Evolutionary conservation across 2,329 filamentous ascomycete genomes (phyloP), one percentile per base, ranked within the genome.

Genomic region (Alternaria sp.): DNA sequence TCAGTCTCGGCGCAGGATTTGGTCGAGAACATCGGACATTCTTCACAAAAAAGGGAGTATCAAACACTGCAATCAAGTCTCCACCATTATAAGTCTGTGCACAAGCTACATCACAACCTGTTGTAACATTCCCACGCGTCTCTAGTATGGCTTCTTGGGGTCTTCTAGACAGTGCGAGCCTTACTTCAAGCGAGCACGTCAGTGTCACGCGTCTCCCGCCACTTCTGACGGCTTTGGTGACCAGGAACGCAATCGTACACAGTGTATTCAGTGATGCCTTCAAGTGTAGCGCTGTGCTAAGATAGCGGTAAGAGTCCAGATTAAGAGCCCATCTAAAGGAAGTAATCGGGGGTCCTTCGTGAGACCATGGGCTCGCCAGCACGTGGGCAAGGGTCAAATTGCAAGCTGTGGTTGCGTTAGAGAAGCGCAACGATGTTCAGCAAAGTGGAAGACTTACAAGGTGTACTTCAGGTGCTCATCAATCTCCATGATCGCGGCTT

Each of bases 401-500:
- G 95, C 82, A 99, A 84, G 90, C 95, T 99, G 74, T 60, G 28
- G n/a, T 34, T 25, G 27, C 50, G 68, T 78, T 60, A 79, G 73
- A 63, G 48, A 32, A 8, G 7, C 20, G 32, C 43, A 6, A n/a
- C 28, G 14, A 25, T 12, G 30, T 20, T 11, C 44, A 8, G n/a
- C 18, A 20, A 28, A n/a, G 30, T 32, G n/a, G 46, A 18, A 32
- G 32, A 89, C 93, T 81, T 87, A 97, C 94, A 99, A 98, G 76
- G 95, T 98, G 83, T 98, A 99, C 85, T 99, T 98, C 78, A 99
- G 84, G 81, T 98, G 94, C 83, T 99, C 95, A 70, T 98, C 95
- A 81, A 99, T 99, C 83, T 98, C 95, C 95, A 99, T 99, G 80
- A 99, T 98, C n/a, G 95, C 95, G 59, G 95, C 95, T 82, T 98